Evolutionary conservation across 2,329 filamentous ascomycete species (phyloP).

Genomic region (Zymoseptoria crescenta): DNA sequence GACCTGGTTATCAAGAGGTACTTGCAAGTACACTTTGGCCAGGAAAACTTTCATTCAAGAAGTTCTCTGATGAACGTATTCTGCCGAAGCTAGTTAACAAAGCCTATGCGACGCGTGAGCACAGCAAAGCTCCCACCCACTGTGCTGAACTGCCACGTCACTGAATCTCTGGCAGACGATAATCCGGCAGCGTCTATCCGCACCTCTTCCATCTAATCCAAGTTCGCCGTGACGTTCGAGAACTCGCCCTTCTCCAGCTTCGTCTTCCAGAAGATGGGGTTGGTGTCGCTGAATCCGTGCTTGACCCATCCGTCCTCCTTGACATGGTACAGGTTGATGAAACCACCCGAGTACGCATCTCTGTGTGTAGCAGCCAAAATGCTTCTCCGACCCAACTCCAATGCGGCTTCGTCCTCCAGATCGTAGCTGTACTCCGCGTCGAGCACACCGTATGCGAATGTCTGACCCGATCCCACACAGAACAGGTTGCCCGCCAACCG

Average conservation of each 20-base stretch:
- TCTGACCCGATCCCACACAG: slow-evolving; percentile 96
- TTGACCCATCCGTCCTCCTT: slow-evolving; percentile 99
- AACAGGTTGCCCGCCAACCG: slow-evolving; percentile 89
- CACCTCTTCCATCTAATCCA: slow-evolving; percentile 33
- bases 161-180: not conserved
- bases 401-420: slow-evolving; percentile 73
- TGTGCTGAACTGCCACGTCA: not conserved
- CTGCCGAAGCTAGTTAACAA: not conserved
- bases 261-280: slow-evolving; percentile 99
- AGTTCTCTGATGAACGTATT: not conserved
- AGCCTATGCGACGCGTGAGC: not conserved
- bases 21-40: not conserved
- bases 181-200: not conserved
- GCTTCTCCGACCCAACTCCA: slow-evolving; percentile 83
- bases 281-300: slow-evolving; percentile 96
- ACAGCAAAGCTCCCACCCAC: not conserved
- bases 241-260: slow-evolving; percentile 99
- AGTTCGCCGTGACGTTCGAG: slow-evolving; percentile 77
- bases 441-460: slow-evolving; percentile 95
- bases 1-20: not conserved
- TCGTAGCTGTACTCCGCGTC: slow-evolving; percentile 94
- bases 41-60: not conserved
- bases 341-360: slow-evolving; percentile 97
- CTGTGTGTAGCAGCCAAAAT: slow-evolving; percentile 94
- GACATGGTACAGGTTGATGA: slow-evolving; percentile 97